A percentile compares a stretch with the other conserved stretches of the same genome.
Evolutionary conservation across 176 grass and related monocot genomes (phyloP).

Genomic region (Ampelocalamus luodianensis): DNA sequence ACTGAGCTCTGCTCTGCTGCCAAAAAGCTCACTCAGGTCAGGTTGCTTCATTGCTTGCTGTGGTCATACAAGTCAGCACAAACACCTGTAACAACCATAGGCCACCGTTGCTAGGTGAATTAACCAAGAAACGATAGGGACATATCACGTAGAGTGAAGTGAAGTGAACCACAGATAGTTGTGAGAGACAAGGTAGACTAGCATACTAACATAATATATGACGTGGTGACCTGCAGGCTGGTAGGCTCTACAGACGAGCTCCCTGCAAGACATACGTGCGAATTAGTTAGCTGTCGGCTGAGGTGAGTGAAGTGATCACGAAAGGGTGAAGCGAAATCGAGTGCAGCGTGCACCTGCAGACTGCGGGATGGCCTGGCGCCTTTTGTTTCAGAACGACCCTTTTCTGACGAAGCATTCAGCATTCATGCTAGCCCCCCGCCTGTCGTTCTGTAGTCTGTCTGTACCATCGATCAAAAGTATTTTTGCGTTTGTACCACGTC

Average conservation of each 20-base stretch:
- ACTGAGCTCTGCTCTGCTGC: not conserved
- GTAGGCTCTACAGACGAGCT: not conserved
- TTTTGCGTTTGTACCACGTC: not conserved
- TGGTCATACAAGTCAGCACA: not conserved
- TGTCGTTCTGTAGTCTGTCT: not conserved
- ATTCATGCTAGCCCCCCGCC: too few relatives aligned
- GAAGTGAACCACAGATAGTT: constrained; percentile 24
- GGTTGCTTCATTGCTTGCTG: not conserved
- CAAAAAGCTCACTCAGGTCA: not conserved
- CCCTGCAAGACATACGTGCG: too few relatives aligned
- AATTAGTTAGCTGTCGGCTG: constrained; percentile 37
- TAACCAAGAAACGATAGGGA: not conserved
- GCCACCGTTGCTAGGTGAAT: not conserved
- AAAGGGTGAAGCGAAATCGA: not conserved
- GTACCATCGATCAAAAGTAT: not conserved
- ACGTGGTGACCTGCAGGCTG: not conserved
- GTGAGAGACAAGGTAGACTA: not conserved
- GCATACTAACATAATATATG: not conserved
- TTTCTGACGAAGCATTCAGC: not conserved
- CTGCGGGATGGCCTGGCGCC: not conserved
- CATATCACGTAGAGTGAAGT: not conserved
- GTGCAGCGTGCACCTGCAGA: constrained; percentile 17
- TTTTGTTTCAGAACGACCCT: too few relatives aligned
- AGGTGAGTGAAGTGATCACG: not conserved
- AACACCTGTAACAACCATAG: not conserved